phyloP scores from a whole-genome alignment of 2,329 filamentous ascomycete genomes.

The Elsinoe australis region DNA sequence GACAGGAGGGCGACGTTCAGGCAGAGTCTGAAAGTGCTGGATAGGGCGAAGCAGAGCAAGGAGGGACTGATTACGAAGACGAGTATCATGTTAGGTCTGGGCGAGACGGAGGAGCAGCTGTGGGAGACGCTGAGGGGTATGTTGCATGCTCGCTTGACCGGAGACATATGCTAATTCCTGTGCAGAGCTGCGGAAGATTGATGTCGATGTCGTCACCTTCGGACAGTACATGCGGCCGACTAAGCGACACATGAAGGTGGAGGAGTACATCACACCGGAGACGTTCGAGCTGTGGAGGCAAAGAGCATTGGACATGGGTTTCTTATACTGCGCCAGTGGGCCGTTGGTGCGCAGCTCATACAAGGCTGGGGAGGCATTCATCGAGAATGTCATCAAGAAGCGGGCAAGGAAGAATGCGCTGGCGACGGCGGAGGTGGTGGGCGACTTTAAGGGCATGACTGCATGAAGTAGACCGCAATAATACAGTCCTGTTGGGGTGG shows the following conservation, averaged over 20 bases:
- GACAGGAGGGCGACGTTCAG: constrained; percentile 85
- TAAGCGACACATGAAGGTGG: constrained; percentile 93
- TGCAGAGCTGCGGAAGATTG: constrained; percentile 64
- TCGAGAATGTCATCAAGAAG: constrained; percentile 95
- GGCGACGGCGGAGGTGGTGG: constrained; percentile 26
- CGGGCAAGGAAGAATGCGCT: constrained; percentile 41
- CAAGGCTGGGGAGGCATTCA: constrained; percentile 97
- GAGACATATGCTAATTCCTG: not conserved
- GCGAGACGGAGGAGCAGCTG: constrained; percentile 82
- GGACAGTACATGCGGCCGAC: constrained; percentile 99
- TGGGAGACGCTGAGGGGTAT: constrained; percentile 65
- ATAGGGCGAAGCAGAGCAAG: constrained; percentile 69
- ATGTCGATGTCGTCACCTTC: constrained; percentile 94
- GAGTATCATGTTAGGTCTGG: constrained; percentile 90
- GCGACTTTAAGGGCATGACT: constrained; percentile 22
- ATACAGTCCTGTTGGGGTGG: not conserved
- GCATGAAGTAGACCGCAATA: constrained; percentile 2
- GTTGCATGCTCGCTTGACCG: constrained; percentile 19
- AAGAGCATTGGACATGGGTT: constrained; percentile 86
- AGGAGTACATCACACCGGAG: constrained; percentile 87
- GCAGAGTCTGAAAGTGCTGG: constrained; percentile 72
- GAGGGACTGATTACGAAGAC: constrained; percentile 93
- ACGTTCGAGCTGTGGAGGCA: constrained; percentile 88
- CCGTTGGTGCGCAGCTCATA: constrained; percentile 91
- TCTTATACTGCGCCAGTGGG: constrained; percentile 91